Evolutionary conservation across 2,329 filamentous ascomycete species (phyloP).

Genomic region (Aureobasidium sp.): DNA sequence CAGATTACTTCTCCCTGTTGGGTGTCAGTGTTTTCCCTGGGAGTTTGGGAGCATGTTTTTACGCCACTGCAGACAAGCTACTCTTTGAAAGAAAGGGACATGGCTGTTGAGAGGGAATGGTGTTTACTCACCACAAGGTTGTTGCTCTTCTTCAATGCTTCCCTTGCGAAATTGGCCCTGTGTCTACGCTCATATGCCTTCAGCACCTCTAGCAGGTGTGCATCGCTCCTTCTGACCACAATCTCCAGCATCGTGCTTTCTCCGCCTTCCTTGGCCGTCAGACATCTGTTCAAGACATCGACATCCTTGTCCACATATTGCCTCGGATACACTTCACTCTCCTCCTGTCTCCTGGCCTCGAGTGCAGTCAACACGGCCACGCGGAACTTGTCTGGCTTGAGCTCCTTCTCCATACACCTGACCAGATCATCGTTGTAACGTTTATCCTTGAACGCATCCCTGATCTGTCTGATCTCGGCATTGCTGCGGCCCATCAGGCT

Average conservation of each 20-base stretch:
- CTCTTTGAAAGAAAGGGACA: not conserved
- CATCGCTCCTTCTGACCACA: constrained; percentile 69
- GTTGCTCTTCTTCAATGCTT: constrained; percentile 77
- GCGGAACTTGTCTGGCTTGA: constrained; percentile 95
- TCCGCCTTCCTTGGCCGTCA: constrained; percentile 64
- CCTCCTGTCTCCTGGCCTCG: constrained; percentile 76
- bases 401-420: constrained; percentile 82
- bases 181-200: constrained; percentile 65
- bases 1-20: constrained; percentile 81
- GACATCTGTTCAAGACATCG: constrained; percentile 58
- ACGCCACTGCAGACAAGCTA: not conserved
- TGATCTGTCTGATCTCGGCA: constrained; percentile 77
- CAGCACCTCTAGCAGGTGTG: constrained; percentile 72
- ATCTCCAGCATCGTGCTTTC: constrained; percentile 83
- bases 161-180: constrained; percentile 73
- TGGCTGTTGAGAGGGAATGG: not conserved
- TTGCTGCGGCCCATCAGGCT: constrained; percentile 84
- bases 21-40: not conserved
- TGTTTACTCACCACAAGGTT: constrained; percentile 73
- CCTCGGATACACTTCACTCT: constrained; percentile 52
- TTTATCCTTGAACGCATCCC: constrained; percentile 81
- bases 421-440: constrained; percentile 76
- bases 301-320: constrained; percentile 59
- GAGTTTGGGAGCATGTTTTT: not conserved
- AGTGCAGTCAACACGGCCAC: constrained; percentile 75